Conservation (phyloP, 23 red algal species). For the Chondrus crispus region DNA sequence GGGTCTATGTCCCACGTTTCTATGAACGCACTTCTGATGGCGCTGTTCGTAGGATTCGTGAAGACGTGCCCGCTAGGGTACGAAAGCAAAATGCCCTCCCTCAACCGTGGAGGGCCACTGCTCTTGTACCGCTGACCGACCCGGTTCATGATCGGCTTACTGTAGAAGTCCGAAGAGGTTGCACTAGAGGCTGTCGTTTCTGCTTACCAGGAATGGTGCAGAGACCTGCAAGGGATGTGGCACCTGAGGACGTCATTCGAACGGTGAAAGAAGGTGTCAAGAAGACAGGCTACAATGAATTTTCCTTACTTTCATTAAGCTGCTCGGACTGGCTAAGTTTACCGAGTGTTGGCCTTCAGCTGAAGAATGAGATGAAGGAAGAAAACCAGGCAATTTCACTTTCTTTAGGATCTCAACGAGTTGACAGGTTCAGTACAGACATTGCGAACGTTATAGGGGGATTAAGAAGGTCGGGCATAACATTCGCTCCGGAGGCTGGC, state of each 20-base stretch:
- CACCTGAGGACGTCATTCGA: conserved; percentile 40
- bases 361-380: conserved; percentile 67
- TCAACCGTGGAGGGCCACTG: conserved; percentile 66
- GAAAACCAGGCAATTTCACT: conserved; percentile 49
- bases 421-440: conserved; percentile 74
- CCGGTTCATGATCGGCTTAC: conserved; percentile 70
- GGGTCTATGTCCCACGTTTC: conserved; percentile 75
- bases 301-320: conserved; percentile 63
- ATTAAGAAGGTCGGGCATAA: conserved; percentile 49
- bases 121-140: conserved; percentile 61
- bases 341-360: conserved; percentile 63
- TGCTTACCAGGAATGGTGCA: conserved; percentile 78
- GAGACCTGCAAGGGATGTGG: conserved; percentile 74
- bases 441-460: conserved; percentile 54
- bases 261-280: conserved; percentile 68
- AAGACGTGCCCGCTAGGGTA: conserved; percentile 51
- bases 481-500: conserved; percentile 77
- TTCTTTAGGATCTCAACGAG: conserved; percentile 62
- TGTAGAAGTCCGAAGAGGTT: conserved; percentile 74
- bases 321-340: conserved; percentile 76
- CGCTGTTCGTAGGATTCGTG: conserved; percentile 24
- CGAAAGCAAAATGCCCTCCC: conserved; percentile 50
- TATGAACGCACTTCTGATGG: conserved; percentile 33
- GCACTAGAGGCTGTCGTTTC: conserved; percentile 78
- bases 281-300: conserved; percentile 66